Evolutionary conservation across 2,329 filamentous ascomycete genomes (phyloP), one percentile per base, ranked within the genome.

Genomic region (Nannizzia gypsea): DNA sequence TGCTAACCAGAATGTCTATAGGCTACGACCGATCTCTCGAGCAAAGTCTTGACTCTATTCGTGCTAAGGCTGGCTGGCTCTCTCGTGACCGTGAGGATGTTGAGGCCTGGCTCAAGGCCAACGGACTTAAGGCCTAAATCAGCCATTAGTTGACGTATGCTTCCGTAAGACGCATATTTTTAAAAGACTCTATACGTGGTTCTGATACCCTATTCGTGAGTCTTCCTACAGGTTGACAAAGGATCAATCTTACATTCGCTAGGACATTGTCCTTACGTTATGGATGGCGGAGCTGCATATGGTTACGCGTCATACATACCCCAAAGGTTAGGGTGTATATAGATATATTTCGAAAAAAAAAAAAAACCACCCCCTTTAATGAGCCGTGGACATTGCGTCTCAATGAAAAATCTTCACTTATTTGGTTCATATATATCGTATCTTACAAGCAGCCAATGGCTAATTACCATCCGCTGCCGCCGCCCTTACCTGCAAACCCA

Each of bases 1-100:
- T 52, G 62, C 65, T 68, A 61, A 67, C 54, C 50, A 38, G 20
- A 9, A 31, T n/a, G 31, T 31, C 24, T 44, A 48, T 63, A 80
- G 73, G 90, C 48, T 97, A 90, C 69, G 89, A 95, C 69, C 86
- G 91, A 71, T 85, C 88, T 56, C 78, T 97, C 61, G 89, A 90
- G n/a, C 92, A 97, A 78, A 92, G 87, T 72, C 81, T 87, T 66
- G 92, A 97, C 72, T 81, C 85, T 3, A 87, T 96, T 68, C 83
- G 83, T 63, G 90, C 90, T 59, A 97, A 96, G 83, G 81, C 86
- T 67, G 82, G 84, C 62, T 95, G 89, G 89, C 71, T 95, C 60
- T 76, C 83, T 72, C 83, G 90, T 61, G 91, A 96, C 73, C 78
- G 80, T 48, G 80, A 83, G 28, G 89, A 95, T 73, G 88, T 96